phyloP scores from a whole-genome alignment of 805 yeast species.

The Naumovozyma dairenensis region DNA sequence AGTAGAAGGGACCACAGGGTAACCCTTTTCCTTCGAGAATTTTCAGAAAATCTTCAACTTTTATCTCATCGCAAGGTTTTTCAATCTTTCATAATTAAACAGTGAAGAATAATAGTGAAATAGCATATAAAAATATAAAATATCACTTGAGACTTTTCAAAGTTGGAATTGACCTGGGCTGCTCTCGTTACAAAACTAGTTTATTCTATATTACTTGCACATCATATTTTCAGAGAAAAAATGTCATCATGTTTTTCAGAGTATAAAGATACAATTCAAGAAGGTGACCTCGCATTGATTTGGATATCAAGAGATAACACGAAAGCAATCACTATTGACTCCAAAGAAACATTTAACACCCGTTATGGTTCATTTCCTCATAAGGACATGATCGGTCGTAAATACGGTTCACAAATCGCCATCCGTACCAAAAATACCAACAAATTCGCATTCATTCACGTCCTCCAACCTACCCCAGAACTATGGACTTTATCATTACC shows the following conservation, averaged over 20 bases:
- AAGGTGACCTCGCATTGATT: slow-evolving; percentile 78
- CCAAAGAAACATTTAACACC: slow-evolving; percentile 63
- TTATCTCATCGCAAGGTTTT: too few species aligned
- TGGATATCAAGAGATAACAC: slow-evolving; percentile 75
- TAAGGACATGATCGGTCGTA: slow-evolving; percentile 65
- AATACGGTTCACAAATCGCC: slow-evolving; percentile 78
- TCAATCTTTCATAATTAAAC: too few species aligned
- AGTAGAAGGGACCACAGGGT: too few species aligned
- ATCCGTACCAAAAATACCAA: slow-evolving; percentile 47
- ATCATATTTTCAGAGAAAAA: too few species aligned
- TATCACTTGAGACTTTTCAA: too few species aligned
- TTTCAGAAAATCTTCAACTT: too few species aligned
- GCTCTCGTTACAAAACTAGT: too few species aligned
- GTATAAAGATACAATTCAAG: slow-evolving; percentile 61
- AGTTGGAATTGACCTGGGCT: too few species aligned
- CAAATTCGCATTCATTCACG: slow-evolving; percentile 68
- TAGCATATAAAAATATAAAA: too few species aligned
- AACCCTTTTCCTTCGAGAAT: too few species aligned
- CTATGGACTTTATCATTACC: slow-evolving; percentile 94
- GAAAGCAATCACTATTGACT: slow-evolving; percentile 58
- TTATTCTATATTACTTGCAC: too few species aligned
- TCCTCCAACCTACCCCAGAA: slow-evolving; percentile 88
- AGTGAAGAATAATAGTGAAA: too few species aligned
- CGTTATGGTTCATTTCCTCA: slow-evolving; percentile 89
- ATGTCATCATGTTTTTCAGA: slow-evolving; percentile 36